Evolutionary conservation across 805 yeast species (phyloP).

Genomic region (Saccharomyces jurei): DNA sequence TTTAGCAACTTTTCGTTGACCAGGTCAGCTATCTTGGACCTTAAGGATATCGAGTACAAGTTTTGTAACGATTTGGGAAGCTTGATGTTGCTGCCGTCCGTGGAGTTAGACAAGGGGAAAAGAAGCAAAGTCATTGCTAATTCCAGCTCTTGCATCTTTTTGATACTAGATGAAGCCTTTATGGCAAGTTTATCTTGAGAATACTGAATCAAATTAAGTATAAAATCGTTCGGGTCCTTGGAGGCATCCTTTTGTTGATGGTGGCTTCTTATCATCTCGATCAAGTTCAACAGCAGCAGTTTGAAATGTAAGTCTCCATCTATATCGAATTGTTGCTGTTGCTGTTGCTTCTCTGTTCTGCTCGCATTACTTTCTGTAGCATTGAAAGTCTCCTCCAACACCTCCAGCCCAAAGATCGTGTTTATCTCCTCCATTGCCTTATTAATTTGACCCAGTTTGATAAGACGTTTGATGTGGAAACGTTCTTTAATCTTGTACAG

Average conservation of each 20-base stretch:
- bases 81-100: slow-evolving; percentile 23
- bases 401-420: slow-evolving; percentile 20
- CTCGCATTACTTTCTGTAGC: slow-evolving; percentile 33
- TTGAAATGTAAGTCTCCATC: slow-evolving; percentile 64
- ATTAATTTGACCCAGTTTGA: slow-evolving; percentile 20
- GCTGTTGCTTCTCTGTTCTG: slow-evolving; percentile 45
- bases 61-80: slow-evolving; percentile 49
- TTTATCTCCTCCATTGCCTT: slow-evolving; percentile 29
- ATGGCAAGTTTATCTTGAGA: slow-evolving; percentile 54
- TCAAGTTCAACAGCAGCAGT: slow-evolving; percentile 60
- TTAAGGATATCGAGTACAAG: slow-evolving; percentile 50
- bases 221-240: slow-evolving; percentile 39
- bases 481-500: slow-evolving; percentile 23
- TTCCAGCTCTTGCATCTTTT: slow-evolving; percentile 65
- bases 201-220: slow-evolving; percentile 47
- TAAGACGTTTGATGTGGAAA: slow-evolving; percentile 18
- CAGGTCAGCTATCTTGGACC: slow-evolving; percentile 57
- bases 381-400: slow-evolving; percentile 12
- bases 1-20: slow-evolving; percentile 48
- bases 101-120: slow-evolving; percentile 33
- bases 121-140: slow-evolving; percentile 74
- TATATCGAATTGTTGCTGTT: slow-evolving; percentile 38
- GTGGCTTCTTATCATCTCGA: slow-evolving; percentile 64
- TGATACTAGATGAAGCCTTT: slow-evolving; percentile 50
- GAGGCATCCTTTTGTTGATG: slow-evolving; percentile 14